A percentile compares a stretch with the other conserved stretches of the same genome.
Conservation (phyloP, 139 green algal genomes). For the Chlamydomonas sphaeroides region DNA sequence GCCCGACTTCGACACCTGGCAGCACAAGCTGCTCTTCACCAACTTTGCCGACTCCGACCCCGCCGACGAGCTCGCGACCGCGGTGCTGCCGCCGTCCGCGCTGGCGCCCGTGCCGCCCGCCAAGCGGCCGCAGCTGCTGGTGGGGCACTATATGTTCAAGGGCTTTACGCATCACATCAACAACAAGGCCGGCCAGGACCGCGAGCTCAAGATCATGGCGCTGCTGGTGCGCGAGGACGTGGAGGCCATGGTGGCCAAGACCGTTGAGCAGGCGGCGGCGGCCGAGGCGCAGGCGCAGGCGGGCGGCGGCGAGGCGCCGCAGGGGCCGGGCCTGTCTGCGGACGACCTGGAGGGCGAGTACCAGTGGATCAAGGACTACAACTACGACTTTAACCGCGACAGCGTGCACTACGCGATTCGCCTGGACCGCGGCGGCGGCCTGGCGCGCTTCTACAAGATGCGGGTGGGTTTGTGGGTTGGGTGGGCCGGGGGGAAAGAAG, state of each 20-base stretch:
- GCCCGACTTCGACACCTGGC: constrained; percentile 51
- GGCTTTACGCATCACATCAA: constrained; percentile 37
- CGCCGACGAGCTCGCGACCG: constrained; percentile 2
- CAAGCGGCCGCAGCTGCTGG: constrained; percentile 20
- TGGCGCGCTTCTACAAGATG: constrained; percentile 30
- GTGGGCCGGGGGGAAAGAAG: no score
- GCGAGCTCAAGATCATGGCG: constrained; percentile 42
- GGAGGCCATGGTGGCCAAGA: constrained; percentile 11
- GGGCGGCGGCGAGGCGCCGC: background rate
- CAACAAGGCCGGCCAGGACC: constrained; percentile 3
- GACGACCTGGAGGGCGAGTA: constrained; percentile 37
- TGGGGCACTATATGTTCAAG: constrained; percentile 44
- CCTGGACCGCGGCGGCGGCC: background rate
- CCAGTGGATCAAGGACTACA: constrained; percentile 47
- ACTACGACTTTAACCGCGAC: constrained; percentile 38
- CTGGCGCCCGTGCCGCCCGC: background rate
- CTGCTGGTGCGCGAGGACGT: constrained; percentile 40
- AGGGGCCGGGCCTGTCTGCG: background rate
- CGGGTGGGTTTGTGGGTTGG: constrained; percentile 5
- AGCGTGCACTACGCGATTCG: constrained; percentile 31
- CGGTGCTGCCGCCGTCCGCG: background rate
- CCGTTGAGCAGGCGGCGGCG: background rate
- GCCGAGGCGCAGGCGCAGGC: background rate
- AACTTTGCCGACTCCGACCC: constrained; percentile 51
- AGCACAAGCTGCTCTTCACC: constrained; percentile 47